A percentile compares a stretch with the other conserved stretches of the same genome.
These are phyloP conservation scores for Coniferiporia weirii DNA, from an alignment of 1,284 basidiomycete species.

Conservation along the genomic window DNA sequence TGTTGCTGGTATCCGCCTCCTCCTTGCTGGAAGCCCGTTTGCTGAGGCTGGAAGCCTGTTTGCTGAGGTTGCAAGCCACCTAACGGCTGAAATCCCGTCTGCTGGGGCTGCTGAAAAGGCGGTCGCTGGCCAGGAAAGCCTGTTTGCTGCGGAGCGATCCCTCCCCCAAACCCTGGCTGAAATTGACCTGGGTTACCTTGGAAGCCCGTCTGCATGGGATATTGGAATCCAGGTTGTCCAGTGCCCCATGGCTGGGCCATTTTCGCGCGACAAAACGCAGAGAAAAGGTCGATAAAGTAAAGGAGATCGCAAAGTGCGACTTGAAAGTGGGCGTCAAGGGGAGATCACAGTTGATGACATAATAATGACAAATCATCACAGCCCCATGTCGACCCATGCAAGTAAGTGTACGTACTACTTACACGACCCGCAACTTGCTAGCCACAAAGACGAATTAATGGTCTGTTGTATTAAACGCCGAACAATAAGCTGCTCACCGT, in stretches of 20 bases:
- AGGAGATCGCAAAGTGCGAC: no score
- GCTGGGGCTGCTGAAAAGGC: conserved; percentile 38
- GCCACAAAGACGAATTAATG: no score
- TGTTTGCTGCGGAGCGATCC: conserved; percentile 39
- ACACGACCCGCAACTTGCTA: no score
- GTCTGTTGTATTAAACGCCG: no score
- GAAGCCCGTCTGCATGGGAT: conserved; percentile 57
- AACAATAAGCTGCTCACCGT: no score
- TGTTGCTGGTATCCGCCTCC: conserved; percentile 43
- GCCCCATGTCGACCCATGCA: no score
- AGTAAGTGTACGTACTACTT: no score
- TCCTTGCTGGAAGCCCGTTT: conserved; percentile 37
- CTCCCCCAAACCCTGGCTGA: conserved; percentile 28
- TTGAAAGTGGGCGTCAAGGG: no score
- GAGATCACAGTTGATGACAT: no score
- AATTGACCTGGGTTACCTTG: conserved; percentile 37
- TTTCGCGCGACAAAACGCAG: not conserved
- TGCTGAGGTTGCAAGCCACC: conserved; percentile 23
- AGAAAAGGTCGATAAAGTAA: not conserved
- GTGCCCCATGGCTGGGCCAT: conserved; percentile 62
- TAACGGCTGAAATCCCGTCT: conserved; percentile 40
- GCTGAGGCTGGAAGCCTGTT: conserved; percentile 28
- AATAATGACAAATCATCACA: no score
- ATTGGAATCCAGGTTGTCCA: conserved; percentile 52
- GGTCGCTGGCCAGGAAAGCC: conserved; percentile 33